Percentiles rank a stretch among this genome's conserved stretches.
Evolutionary conservation across 1,284 basidiomycete species (phyloP).

Genomic region (Porodaedalea pini): DNA sequence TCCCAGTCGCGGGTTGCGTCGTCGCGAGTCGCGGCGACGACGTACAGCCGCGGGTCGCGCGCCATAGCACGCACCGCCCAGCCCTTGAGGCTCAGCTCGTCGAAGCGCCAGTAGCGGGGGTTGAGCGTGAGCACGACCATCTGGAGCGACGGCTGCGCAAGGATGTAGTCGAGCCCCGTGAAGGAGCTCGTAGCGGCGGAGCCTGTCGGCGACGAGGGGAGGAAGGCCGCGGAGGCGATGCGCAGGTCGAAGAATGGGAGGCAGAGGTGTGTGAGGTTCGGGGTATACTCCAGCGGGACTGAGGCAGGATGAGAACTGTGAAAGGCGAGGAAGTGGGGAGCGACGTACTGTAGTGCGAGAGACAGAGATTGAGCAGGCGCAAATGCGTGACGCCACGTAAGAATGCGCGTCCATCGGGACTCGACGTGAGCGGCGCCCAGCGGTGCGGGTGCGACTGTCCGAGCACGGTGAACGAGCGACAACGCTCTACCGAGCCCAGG

Average conservation of each 20-base stretch:
- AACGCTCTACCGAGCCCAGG: background rate
- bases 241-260: slow-evolving; percentile 22
- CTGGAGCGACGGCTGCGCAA: slow-evolving; percentile 14
- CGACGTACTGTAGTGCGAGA: slow-evolving; percentile 20
- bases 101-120: slow-evolving; percentile 22
- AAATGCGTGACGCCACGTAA: slow-evolving; percentile 19
- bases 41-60: slow-evolving; percentile 17
- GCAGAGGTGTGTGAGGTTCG: slow-evolving; percentile 21
- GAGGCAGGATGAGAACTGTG: background rate
- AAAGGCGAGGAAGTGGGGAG: background rate
- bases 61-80: slow-evolving; percentile 21
- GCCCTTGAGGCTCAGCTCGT: slow-evolving; percentile 18
- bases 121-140: slow-evolving; percentile 22
- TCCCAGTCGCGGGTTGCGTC: slow-evolving; percentile 21
- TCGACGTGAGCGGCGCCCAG: slow-evolving; percentile 18
- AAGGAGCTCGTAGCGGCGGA: slow-evolving; percentile 4
- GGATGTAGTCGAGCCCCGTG: slow-evolving; percentile 18
- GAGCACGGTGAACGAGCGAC: slow-evolving; percentile 21
- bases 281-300: slow-evolving; percentile 19
- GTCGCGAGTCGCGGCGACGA: slow-evolving; percentile 19
- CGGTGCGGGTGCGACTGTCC: slow-evolving; percentile 21
- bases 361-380: slow-evolving; percentile 20
- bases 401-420: slow-evolving; percentile 14
- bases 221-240: slow-evolving; percentile 1
- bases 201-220: background rate